Evolutionary conservation across 2,329 filamentous ascomycete species (phyloP).

Genomic region (Arthrobotrys conoides): DNA sequence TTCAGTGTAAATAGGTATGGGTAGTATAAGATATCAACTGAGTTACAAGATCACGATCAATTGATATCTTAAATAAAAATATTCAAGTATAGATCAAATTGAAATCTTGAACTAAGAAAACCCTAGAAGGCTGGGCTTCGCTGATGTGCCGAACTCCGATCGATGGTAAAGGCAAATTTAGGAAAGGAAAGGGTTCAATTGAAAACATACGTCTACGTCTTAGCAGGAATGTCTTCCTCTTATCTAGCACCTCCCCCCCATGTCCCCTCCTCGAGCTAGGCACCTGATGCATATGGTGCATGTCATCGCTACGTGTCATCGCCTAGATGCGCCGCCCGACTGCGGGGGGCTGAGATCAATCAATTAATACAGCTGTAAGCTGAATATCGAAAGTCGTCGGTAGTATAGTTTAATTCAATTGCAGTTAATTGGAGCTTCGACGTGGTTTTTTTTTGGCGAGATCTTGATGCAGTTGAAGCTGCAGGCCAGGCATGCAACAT

Average conservation of each 20-base stretch:
- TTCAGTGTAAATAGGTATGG: not conserved
- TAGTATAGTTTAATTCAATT: no score
- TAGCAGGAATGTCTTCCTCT: not conserved
- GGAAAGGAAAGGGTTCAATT: not conserved
- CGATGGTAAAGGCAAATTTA: not conserved
- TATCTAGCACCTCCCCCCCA: not conserved
- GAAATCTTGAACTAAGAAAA: not conserved
- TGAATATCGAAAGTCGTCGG: not conserved
- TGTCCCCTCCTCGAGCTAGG: not conserved
- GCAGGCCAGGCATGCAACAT: slow-evolving; percentile 7
- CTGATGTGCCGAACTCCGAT: not conserved
- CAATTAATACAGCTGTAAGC: not conserved
- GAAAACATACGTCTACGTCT: slow-evolving; percentile 7
- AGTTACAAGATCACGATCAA: no score
- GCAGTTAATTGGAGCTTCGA: not conserved
- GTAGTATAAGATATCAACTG: no score
- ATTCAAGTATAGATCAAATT: no score
- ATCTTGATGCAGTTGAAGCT: not conserved
- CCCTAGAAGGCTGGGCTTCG: not conserved
- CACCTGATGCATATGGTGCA: slow-evolving; percentile 4
- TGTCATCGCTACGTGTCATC: slow-evolving; percentile 12
- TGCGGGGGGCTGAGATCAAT: not conserved
- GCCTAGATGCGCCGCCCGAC: not conserved
- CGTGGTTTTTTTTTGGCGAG: not conserved
- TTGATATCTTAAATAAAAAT: no score